Evolutionary conservation across 2,329 filamentous ascomycete genomes (phyloP), one percentile per base, ranked within the genome.

Genomic region (Clonostachys solani): DNA sequence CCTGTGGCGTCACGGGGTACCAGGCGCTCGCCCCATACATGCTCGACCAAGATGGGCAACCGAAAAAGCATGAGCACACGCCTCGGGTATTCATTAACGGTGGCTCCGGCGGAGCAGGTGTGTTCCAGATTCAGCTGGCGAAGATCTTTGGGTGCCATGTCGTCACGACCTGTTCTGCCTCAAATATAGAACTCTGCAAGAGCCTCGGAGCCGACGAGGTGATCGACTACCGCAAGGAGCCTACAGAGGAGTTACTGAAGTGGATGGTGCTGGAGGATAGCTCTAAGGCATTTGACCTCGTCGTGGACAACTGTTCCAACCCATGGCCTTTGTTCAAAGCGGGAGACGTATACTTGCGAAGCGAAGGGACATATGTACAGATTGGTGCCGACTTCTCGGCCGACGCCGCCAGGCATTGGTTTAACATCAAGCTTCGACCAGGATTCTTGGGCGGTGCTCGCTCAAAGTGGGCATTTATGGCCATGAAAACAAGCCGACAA

Each of bases 61-160:
- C 15, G 4, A 40, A 54, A 13, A 46, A 48, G 2, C 38, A 49
- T 4, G 51, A 49, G 3, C 72, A 78, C 5, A 80, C 41, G 17
- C 17, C 42, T 29, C 33, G 45, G 42, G 50, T 70, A 15, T 52
- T 71, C 33, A 55, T 71, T 33, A 47, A 47, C 19, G 50, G 46
- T 12, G 65, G 61, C 33, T 57, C 60, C 9, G 69, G 69, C 9
- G 67, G 60, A 1, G 62, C 65, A 4, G 68, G 69, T 3, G 53
- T 59, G 1, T 71, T 61, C 44, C 53, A 59, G 2, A 60, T 72
- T 6, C 68, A 71, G 50, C 50, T 72, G 9, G 69, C 65, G 18
- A 64, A 65, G 35, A 53, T 55, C 0, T 40, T 60, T 5, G 64
- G 64, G 2, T 59, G 55, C 37, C 55, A 64, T n/a, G 64, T 68